Conservation (phyloP, 805 yeast species). For the Kodamaea hsintzibuensis region DNA sequence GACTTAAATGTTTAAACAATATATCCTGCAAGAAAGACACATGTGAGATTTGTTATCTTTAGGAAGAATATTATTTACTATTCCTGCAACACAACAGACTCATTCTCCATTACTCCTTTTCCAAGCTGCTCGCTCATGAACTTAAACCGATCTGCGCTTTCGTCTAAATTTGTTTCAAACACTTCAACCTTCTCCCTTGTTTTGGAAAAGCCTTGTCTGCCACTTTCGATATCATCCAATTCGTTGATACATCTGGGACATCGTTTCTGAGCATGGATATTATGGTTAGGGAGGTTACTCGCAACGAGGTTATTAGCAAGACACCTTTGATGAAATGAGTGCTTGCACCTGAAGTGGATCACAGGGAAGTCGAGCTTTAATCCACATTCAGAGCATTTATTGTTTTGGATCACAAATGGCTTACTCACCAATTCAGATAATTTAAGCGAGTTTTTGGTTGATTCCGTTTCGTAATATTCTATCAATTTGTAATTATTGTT, state of each 20-base stretch:
- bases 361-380: constrained; percentile 72
- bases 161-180: constrained; percentile 57
- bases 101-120: constrained; percentile 75
- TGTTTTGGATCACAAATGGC: constrained; percentile 58
- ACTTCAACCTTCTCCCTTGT: constrained; percentile 62
- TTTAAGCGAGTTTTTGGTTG: constrained; percentile 52
- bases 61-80: not conserved
- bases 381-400: constrained; percentile 66
- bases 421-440: constrained; percentile 49
- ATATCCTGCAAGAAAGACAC: not conserved
- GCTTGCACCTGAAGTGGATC: constrained; percentile 82
- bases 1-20: not conserved
- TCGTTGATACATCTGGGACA: constrained; percentile 84
- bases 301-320: constrained; percentile 47
- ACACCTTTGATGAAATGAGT: constrained; percentile 84
- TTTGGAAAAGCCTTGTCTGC: constrained; percentile 60
- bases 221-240: constrained; percentile 57
- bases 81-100: constrained; percentile 13
- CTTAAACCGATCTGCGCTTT: constrained; percentile 63
- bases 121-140: constrained; percentile 82
- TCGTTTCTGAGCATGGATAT: constrained; percentile 17
- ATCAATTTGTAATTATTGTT: constrained; percentile 66
- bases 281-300: not conserved
- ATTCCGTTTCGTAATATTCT: constrained; percentile 66
- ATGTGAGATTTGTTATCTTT: not conserved